These are phyloP conservation scores for Ampelomyces quisqualis DNA, from an alignment of 2,329 filamentous ascomycete species.

Conservation along the genomic window DNA sequence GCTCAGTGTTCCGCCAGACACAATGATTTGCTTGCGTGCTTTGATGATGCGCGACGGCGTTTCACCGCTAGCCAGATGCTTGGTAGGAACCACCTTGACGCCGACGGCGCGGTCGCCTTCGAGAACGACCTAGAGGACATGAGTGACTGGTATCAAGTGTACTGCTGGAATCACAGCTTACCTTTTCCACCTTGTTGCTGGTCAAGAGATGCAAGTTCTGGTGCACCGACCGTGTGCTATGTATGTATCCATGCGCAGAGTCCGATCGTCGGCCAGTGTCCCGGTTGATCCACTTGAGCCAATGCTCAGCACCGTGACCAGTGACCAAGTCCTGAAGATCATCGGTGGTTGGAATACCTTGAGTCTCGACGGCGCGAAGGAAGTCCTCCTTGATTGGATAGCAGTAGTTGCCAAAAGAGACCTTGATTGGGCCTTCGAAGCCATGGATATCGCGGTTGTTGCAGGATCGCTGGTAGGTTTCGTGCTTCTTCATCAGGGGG, in stretches of 20 bases:
- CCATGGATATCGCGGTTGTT: slow-evolving; percentile 67
- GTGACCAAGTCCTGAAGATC: slow-evolving; percentile 73
- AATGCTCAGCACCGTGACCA: slow-evolving; percentile 72
- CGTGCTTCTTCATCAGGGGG: slow-evolving; percentile 77
- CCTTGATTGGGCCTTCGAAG: slow-evolving; percentile 78
- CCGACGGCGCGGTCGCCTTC: slow-evolving; percentile 71
- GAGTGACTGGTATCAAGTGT: neutral
- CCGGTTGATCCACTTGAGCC: slow-evolving; percentile 82
- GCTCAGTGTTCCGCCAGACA: slow-evolving; percentile 71
- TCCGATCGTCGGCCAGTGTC: slow-evolving; percentile 71
- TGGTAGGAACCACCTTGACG: slow-evolving; percentile 69
- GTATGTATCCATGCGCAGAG: slow-evolving; percentile 75
- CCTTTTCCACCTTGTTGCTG: slow-evolving; percentile 76
- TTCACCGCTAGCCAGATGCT: slow-evolving; percentile 62
- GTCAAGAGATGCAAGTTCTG: slow-evolving; percentile 70
- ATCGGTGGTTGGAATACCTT: slow-evolving; percentile 73
- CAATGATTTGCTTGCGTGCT: slow-evolving; percentile 72
- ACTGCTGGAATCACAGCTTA: slow-evolving; percentile 1
- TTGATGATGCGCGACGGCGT: slow-evolving; percentile 59
- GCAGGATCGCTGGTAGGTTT: slow-evolving; percentile 66
- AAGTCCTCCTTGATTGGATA: slow-evolving; percentile 84
- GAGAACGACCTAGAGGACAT: slow-evolving; percentile 56
- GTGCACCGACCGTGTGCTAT: slow-evolving; percentile 70
- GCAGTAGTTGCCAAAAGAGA: slow-evolving; percentile 75
- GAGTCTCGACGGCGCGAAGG: slow-evolving; percentile 68